Conservation (phyloP, 2,329 filamentous ascomycete genomes). For the Acarospora socialis region DNA sequence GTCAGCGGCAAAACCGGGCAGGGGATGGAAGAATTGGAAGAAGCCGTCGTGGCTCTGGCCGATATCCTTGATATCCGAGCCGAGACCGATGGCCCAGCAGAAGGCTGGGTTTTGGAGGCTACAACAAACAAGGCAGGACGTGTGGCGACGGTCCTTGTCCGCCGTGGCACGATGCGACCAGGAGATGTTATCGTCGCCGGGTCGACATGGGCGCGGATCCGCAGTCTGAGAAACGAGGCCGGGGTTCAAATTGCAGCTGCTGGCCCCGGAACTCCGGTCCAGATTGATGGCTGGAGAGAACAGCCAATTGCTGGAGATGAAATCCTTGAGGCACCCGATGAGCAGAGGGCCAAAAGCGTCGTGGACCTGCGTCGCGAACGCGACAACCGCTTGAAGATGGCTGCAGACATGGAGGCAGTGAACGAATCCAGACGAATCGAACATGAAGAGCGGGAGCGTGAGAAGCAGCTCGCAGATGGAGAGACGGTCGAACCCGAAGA, state of each 20-base stretch:
- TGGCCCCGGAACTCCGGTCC: constrained; percentile 75
- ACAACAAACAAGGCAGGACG: constrained; percentile 74
- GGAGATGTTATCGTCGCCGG: constrained; percentile 83
- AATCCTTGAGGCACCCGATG: constrained; percentile 67
- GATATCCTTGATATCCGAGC: constrained; percentile 86
- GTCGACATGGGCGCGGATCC: constrained; percentile 74
- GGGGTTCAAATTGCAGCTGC: constrained; percentile 59
- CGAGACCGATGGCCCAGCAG: constrained; percentile 58
- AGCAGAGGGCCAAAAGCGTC: constrained; percentile 64
- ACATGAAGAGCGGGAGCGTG: constrained; percentile 34
- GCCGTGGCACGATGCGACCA: constrained; percentile 65
- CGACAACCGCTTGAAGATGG: constrained; percentile 50
- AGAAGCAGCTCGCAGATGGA: constrained; percentile 14
- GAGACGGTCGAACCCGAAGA: constrained; percentile 26
- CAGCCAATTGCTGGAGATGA: constrained; percentile 76
- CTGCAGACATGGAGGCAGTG: constrained; percentile 60
- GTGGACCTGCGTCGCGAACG: constrained; percentile 62
- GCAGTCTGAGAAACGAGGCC: constrained; percentile 70
- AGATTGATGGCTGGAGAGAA: constrained; percentile 89
- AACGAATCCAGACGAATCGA: constrained; percentile 52
- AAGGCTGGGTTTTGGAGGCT: constrained; percentile 90
- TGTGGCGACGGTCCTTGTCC: constrained; percentile 76
- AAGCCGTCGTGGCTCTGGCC: constrained; percentile 70
- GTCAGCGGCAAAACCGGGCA: constrained; percentile 89
- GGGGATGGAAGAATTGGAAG: constrained; percentile 84